Conservation (phyloP, 768 basidiomycete genomes). For the Mycena indigotica region DNA sequence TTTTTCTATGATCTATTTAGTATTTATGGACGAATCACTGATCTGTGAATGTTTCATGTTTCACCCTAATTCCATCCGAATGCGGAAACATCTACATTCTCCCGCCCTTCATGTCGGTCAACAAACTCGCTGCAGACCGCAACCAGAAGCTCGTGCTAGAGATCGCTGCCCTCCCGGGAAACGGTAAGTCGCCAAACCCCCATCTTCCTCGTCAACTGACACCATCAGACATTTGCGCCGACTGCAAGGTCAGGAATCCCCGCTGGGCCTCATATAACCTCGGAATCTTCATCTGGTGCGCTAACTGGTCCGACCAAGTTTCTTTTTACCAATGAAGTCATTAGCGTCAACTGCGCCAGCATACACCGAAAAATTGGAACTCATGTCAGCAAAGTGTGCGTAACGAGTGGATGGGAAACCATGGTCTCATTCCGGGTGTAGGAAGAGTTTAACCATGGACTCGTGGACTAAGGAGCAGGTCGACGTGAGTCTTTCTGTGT, state of each 20-base stretch:
- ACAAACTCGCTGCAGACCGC: conserved; percentile 65
- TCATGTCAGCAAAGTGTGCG: conserved; percentile 91
- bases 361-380: conserved; percentile 95
- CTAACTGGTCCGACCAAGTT: not conserved
- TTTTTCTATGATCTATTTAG: too few species aligned
- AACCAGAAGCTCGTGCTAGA: conserved; percentile 71
- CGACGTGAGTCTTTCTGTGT: conserved; percentile 54
- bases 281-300: conserved; percentile 85
- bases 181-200: conserved; percentile 54
- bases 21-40: too few species aligned
- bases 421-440: conserved; percentile 31
- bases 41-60: too few species aligned
- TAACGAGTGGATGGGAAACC: conserved; percentile 16
- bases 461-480: conserved; percentile 88
- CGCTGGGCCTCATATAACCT: conserved; percentile 90
- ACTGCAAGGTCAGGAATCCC: conserved; percentile 85
- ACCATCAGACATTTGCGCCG: conserved; percentile 78
- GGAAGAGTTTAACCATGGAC: conserved; percentile 90
- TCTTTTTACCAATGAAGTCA: conserved; percentile 7
- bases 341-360: conserved; percentile 83
- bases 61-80: too few species aligned
- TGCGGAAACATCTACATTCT: too few species aligned
- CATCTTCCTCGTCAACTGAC: conserved; percentile 14
- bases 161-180: conserved; percentile 72
- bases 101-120: conserved; percentile 29